These are phyloP conservation scores for Cladophialophora carrionii DNA, from an alignment of 2,329 filamentous ascomycete genomes.

Conservation along the genomic window DNA sequence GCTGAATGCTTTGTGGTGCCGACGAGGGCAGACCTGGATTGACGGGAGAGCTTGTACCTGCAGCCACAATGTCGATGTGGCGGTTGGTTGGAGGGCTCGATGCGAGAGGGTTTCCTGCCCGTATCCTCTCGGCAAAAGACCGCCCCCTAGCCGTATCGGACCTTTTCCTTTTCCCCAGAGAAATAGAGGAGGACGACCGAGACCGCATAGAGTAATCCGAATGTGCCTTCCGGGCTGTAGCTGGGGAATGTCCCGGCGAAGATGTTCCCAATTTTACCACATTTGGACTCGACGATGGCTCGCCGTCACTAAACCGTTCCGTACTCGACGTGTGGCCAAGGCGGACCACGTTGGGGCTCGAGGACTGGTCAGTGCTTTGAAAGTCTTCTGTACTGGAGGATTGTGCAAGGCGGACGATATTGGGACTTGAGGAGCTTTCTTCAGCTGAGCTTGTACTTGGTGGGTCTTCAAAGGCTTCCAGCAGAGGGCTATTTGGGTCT, in stretches of 20 bases:
- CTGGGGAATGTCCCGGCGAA: conserved; percentile 44
- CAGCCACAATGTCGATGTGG: conserved; percentile 44
- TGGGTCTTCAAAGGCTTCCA: conserved; percentile 24
- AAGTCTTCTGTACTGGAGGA: conserved; percentile 43
- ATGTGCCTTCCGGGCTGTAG: conserved; percentile 33
- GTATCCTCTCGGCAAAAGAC: conserved; percentile 26
- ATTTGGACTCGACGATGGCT: conserved; percentile 27
- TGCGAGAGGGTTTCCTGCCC: conserved; percentile 29
- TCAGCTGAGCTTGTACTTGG: conserved; percentile 25
- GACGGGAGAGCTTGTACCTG: conserved; percentile 21
- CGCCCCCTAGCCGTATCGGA: conserved; percentile 21
- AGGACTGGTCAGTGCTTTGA: conserved; percentile 35
- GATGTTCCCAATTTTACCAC: conserved; percentile 48
- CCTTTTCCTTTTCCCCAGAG: conserved; percentile 37
- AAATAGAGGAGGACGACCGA: conserved; percentile 47
- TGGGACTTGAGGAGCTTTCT: conserved; percentile 47
- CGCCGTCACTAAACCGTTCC: conserved; percentile 24
- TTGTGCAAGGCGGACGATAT: conserved; percentile 45
- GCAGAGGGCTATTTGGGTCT: conserved; percentile 20
- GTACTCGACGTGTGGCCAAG: conserved; percentile 46
- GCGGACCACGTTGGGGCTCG: conserved; percentile 49
- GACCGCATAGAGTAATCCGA: conserved; percentile 44
- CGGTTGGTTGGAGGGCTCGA: conserved; percentile 47
- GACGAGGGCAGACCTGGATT: conserved; percentile 29
- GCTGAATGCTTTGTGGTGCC: conserved; percentile 25